Conservation (phyloP, 2,329 filamentous ascomycete species). For the Iodosphaeria phyllophila region DNA sequence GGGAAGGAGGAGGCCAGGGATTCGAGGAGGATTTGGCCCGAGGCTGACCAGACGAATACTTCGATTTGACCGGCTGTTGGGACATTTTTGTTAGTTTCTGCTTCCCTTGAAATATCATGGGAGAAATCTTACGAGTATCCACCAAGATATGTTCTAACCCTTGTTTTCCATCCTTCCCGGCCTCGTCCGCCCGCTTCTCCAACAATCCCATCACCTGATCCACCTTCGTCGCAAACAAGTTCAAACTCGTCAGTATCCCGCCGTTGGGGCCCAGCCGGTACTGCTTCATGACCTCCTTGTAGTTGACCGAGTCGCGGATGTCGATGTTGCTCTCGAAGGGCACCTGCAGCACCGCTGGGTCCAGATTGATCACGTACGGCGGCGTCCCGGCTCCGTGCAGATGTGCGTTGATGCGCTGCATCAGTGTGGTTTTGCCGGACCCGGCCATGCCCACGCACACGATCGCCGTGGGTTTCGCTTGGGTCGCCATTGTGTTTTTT, state of each 20-base stretch:
- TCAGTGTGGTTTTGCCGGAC: slow-evolving; percentile 98
- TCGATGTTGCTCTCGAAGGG: slow-evolving; percentile 97
- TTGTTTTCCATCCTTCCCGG: slow-evolving; percentile 20
- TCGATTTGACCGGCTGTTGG: slow-evolving; percentile 69
- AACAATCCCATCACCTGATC: slow-evolving; percentile 82
- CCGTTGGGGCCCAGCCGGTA: slow-evolving; percentile 96
- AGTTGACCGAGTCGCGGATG: slow-evolving; percentile 96
- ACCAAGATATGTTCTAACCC: slow-evolving; percentile 72
- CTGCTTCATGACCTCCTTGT: slow-evolving; percentile 99
- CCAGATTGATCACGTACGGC: slow-evolving; percentile 93
- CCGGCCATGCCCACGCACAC: slow-evolving; percentile 98
- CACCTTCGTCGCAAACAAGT: slow-evolving; percentile 94
- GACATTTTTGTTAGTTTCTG: not conserved
- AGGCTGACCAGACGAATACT: slow-evolving; percentile 96
- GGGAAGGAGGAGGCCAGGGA: slow-evolving; percentile 87
- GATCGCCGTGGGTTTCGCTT: slow-evolving; percentile 48
- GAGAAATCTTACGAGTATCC: slow-evolving; percentile 46
- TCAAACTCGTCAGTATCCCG: slow-evolving; percentile 85
- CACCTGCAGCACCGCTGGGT: slow-evolving; percentile 81
- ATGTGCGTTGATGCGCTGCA: slow-evolving; percentile 93
- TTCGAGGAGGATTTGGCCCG: slow-evolving; percentile 82
- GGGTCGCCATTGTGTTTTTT: slow-evolving; percentile 4
- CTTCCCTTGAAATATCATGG: not conserved
- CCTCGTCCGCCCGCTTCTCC: slow-evolving; percentile 65
- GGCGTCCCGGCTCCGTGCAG: slow-evolving; percentile 64